These are phyloP conservation scores for Vittaforma corneae DNA, from an alignment of 371 early-diverging fungal species.

Conservation along the genomic window DNA sequence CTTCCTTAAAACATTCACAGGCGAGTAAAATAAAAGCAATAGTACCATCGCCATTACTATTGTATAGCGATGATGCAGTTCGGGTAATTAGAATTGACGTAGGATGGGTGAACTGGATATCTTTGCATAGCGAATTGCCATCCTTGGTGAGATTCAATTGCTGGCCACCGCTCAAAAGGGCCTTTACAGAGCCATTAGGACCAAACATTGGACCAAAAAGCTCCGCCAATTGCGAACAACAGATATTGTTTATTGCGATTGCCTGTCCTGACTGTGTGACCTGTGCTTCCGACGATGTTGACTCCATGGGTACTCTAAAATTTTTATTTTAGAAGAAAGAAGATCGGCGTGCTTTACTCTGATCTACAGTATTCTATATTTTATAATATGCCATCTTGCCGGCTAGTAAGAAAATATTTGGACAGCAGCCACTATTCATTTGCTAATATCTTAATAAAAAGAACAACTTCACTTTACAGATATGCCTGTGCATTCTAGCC, in stretches of 20 bases:
- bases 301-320: slow-evolving; percentile 46
- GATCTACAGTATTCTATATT: too few species aligned
- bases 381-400: too few species aligned
- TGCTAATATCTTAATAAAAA: too few species aligned
- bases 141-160: slow-evolving; percentile 62
- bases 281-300: slow-evolving; percentile 55
- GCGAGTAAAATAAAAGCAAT: slow-evolving; percentile 85
- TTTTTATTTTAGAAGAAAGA: background rate
- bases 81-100: slow-evolving; percentile 96
- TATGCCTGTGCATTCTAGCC: too few species aligned
- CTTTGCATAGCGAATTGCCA: slow-evolving; percentile 60
- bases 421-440: too few species aligned
- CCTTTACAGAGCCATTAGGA: slow-evolving; percentile 94
- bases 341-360: too few species aligned
- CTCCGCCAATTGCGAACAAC: slow-evolving; percentile 81
- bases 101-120: slow-evolving; percentile 98
- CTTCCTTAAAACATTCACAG: slow-evolving; percentile 85
- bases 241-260: slow-evolving; percentile 82
- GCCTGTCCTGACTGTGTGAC: slow-evolving; percentile 72
- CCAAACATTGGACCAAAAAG: slow-evolving; percentile 88
- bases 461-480: too few species aligned
- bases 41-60: slow-evolving; percentile 94
- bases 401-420: too few species aligned
- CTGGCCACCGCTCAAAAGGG: slow-evolving; percentile 67
- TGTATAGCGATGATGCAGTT: slow-evolving; percentile 91